Evolutionary conservation across 2,329 filamentous ascomycete species (phyloP).

Genomic region (Aspergillus novoparasiticus): DNA sequence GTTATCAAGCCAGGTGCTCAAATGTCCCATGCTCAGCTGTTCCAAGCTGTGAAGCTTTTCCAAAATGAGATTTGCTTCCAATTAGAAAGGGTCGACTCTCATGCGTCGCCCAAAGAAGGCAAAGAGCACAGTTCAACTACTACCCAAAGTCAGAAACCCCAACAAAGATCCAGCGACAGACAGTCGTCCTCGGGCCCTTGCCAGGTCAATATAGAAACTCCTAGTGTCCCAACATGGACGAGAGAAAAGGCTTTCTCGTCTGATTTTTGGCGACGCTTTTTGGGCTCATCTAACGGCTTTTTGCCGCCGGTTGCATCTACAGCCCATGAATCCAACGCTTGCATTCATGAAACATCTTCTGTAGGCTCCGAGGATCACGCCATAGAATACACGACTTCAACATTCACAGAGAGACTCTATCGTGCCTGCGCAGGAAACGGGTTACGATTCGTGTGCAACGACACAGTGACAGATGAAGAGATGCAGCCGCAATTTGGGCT

Average conservation of each 20-base stretch:
- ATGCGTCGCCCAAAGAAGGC: neutral
- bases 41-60: neutral
- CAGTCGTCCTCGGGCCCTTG: neutral
- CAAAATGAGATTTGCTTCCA: neutral
- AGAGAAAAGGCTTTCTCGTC: neutral
- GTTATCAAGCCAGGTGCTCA: conserved; percentile 1
- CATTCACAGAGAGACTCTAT: neutral
- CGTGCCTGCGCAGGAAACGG: neutral
- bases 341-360: neutral
- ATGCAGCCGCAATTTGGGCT: conserved; percentile 1
- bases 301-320: neutral
- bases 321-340: neutral
- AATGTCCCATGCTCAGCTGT: neutral
- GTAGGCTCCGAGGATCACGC: neutral
- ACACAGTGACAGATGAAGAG: neutral
- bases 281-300: conserved; percentile 1
- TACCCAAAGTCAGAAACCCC: neutral
- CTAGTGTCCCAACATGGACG: neutral
- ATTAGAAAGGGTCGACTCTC: neutral
- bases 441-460: neutral
- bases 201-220: neutral
- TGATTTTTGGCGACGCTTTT: neutral
- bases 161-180: neutral
- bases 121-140: neutral
- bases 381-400: neutral